phyloP scores from a whole-genome alignment of 768 basidiomycete genomes.

The Symmetrospora coprosmae region DNA sequence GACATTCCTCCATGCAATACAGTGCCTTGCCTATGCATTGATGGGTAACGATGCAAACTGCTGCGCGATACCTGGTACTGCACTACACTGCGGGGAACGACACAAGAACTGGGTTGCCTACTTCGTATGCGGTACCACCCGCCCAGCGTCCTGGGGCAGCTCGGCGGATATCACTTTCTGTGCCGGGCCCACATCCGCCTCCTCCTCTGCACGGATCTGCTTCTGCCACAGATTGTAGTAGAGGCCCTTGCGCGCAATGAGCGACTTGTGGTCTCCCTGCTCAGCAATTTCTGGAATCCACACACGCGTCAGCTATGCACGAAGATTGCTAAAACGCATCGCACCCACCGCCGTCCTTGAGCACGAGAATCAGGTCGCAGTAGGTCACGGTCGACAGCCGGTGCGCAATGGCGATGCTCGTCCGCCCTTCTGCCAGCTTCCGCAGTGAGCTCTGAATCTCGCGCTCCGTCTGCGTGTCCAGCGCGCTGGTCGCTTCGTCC shows the following conservation, averaged over 20 bases:
- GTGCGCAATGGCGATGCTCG: conserved; percentile 27
- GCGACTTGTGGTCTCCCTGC: conserved; percentile 6
- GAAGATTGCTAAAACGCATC: neutral
- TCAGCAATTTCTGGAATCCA: conserved; percentile 9
- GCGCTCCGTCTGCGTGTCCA: conserved; percentile 81
- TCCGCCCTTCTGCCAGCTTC: conserved; percentile 46
- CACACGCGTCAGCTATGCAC: no score
- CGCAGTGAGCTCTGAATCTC: conserved; percentile 79
- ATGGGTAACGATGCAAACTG: no score
- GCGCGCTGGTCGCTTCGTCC: conserved; percentile 42
- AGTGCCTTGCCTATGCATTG: no score
- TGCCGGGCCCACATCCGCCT: no score
- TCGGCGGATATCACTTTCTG: no score
- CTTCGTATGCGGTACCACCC: no score
- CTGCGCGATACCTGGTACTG: no score
- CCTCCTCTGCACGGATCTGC: conserved; percentile 21
- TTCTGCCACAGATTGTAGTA: conserved; percentile 23
- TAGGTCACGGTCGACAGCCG: conserved; percentile 45
- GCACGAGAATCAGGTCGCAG: conserved; percentile 68
- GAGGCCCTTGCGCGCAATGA: neutral
- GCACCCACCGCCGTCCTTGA: conserved; percentile 60
- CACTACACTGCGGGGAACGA: no score
- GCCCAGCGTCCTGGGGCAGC: no score
- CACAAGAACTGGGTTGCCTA: no score
- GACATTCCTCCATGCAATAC: no score